Percentiles rank a stretch among this genome's conserved stretches.
phyloP scores from a whole-genome alignment of 495 filamentous ascomycete species.

The Diplogelasinospora grovesii region DNA sequence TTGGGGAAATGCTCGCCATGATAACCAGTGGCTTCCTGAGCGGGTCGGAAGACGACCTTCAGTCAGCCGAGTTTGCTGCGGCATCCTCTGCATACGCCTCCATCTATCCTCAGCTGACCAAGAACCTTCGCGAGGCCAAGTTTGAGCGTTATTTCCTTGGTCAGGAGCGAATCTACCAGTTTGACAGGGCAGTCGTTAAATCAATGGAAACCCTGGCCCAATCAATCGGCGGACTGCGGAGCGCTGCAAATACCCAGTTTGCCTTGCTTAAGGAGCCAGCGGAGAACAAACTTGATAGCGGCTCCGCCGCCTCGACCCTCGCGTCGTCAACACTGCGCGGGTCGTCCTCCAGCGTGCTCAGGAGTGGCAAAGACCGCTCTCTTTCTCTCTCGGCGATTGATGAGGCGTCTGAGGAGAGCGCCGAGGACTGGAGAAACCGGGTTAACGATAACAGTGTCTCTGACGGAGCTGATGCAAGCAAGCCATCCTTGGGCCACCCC shows the following conservation, averaged over 20 bases:
- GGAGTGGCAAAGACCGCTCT: constrained; percentile 22
- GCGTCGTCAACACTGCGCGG: constrained; percentile 27
- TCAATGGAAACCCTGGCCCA: constrained; percentile 84
- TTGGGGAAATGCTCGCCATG: constrained; percentile 73
- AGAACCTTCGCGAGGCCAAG: constrained; percentile 79
- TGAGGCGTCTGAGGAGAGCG: constrained; percentile 58
- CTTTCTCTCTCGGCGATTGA: constrained; percentile 54
- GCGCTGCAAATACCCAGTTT: constrained; percentile 86
- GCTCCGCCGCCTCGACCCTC: constrained; percentile 25
- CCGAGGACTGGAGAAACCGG: constrained; percentile 34
- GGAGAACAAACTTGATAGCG: constrained; percentile 11
- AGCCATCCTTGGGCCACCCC: constrained; percentile 43
- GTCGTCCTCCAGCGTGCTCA: constrained; percentile 26
- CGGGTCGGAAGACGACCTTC: constrained; percentile 74
- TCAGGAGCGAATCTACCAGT: constrained; percentile 71
- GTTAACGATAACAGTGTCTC: constrained; percentile 3
- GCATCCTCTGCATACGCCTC: constrained; percentile 61
- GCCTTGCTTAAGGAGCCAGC: constrained; percentile 61
- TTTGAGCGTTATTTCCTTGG: constrained; percentile 84
- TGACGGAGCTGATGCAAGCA: constrained; percentile 7
- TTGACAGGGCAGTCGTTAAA: constrained; percentile 73
- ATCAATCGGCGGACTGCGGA: constrained; percentile 83
- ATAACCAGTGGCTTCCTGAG: constrained; percentile 82
- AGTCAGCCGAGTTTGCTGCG: constrained; percentile 53
- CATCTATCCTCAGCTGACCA: constrained; percentile 65